phyloP scores from a whole-genome alignment of 257 asterid genomes.

The Jacaranda copaia region DNA sequence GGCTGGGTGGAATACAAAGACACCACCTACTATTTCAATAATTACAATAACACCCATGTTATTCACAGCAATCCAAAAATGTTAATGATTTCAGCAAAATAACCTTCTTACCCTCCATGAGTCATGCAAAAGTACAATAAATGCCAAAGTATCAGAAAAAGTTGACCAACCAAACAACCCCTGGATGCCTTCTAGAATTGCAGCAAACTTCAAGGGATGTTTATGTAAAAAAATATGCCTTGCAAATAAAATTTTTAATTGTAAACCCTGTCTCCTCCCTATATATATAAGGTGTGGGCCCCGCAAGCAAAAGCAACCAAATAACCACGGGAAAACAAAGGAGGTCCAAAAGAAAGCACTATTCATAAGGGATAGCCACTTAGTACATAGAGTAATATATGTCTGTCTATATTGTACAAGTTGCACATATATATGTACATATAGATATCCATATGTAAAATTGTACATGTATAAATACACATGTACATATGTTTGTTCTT shows the following conservation, averaged over 20 bases:
- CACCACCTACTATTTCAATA: neutral
- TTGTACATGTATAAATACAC: neutral
- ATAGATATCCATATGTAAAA: neutral
- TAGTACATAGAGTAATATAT: neutral
- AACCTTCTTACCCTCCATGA: neutral
- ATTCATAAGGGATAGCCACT: neutral
- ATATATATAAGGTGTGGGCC: no score
- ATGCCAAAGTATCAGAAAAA: neutral
- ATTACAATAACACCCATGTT: neutral
- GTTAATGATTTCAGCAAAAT: neutral
- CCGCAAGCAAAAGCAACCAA: neutral
- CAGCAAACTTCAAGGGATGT: neutral
- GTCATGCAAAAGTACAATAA: neutral
- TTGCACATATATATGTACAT: neutral
- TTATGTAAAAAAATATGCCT: neutral
- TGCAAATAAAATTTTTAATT: neutral
- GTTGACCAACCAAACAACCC: neutral
- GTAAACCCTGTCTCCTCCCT: neutral
- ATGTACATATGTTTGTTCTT: no score
- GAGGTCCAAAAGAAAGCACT: neutral
- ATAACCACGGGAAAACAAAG: neutral
- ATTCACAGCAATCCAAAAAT: neutral
- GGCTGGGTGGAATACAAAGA: neutral
- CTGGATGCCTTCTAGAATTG: neutral
- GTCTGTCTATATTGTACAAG: neutral